Evolutionary conservation across 2,329 filamentous ascomycete genomes (phyloP).

Genomic region (Alternaria sp.): DNA sequence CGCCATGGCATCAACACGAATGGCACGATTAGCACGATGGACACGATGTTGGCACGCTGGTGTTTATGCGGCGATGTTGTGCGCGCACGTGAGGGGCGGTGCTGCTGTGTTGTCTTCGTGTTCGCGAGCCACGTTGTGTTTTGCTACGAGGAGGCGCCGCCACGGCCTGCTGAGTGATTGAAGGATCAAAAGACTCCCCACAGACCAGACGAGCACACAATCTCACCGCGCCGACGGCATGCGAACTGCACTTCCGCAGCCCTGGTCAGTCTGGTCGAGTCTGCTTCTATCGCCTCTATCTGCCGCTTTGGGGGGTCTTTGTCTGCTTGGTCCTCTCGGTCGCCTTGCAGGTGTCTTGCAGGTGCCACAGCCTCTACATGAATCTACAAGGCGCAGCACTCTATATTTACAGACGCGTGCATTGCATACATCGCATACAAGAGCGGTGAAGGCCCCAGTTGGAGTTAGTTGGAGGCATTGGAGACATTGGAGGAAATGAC

Average conservation of each 20-base stretch:
- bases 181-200: conserved; percentile 24
- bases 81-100: conserved; percentile 40
- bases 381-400: conserved; percentile 28
- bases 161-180: conserved; percentile 21
- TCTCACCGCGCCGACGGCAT: conserved; percentile 37
- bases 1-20: conserved; percentile 10
- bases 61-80: conserved; percentile 26
- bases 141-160: conserved; percentile 18
- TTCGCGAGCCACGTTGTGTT: conserved; percentile 40
- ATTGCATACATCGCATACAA: conserved; percentile 23
- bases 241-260: conserved; percentile 31
- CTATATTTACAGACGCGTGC: conserved; percentile 38
- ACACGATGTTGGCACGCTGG: conserved; percentile 25
- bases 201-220: conserved; percentile 15
- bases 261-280: conserved; percentile 28
- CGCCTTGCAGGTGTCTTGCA: conserved; percentile 16
- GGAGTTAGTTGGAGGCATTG: conserved; percentile 1
- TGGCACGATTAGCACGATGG: neutral
- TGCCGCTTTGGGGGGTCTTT: conserved; percentile 23
- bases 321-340: conserved; percentile 2
- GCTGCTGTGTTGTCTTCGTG: conserved; percentile 38
- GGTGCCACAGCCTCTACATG: conserved; percentile 33
- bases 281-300: neutral
- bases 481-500: neutral
- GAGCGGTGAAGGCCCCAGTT: conserved; percentile 43